Base-by-base conservation (phyloP, 2,329 filamentous ascomycete genomes). In the Talaromyces sp. region DNA sequence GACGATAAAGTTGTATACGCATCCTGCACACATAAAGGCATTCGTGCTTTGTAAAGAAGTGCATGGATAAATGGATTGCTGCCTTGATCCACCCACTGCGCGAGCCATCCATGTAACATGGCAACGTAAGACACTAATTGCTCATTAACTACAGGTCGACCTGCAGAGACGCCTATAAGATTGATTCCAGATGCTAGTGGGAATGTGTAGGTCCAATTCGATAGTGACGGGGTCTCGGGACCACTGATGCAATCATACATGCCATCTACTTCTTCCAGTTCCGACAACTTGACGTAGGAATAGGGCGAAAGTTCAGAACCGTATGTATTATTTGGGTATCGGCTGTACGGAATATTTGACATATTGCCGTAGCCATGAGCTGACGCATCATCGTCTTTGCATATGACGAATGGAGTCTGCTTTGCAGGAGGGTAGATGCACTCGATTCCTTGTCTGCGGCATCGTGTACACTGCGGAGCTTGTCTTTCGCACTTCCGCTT, bases 401-500 rank as follows among this genome's bases (percentile, higher is more conserved):
- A 31, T 19, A 61, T 35, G 59, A 61, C 15, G 33, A 50, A 50
- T 25, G 45, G 1, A 15, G 43, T 45, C 8, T 41, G 49, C 35
- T 62, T 62, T 41, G 33, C 60, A 3, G 60, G 27, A 22, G 61
- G 61, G 25, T 62, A 62, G 35, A 15, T 35, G 37, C 47, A 56
- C 43, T 43, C 47, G 10, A 61, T 50, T 10, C 45, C 59, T 50
- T 45, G 43, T 17, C 33, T 27, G 13, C 31, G 45, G 33, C 59
- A 61, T 10, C 59, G 45, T 45, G 43, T 7, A 49, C 59, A 61
- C 45, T 39, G 43, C 19, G 59, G 59, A 3, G 22, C 31, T 22
- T 61, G 59, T 41, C 37, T 61, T 33, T 61, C 59, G 27, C 59
- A 61, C 22, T 49, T 37, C 31, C 59, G 59, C 33, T 61, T 61